Evolutionary conservation across 116 monocot genomes (phyloP).

Genomic region (Iris pallida): DNA sequence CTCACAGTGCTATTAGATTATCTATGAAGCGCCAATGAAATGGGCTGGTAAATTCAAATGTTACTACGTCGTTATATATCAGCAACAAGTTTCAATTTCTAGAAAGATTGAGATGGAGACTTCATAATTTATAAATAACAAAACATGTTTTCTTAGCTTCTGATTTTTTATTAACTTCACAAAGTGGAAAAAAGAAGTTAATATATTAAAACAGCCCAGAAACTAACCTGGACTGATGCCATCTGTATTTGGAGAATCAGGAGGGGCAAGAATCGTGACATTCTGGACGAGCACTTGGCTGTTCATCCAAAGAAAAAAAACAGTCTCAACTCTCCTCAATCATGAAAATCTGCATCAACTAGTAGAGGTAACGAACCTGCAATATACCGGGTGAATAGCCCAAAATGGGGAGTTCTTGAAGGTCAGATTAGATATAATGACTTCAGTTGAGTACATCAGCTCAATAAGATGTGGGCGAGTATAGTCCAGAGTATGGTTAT

Average conservation of each 20-base stretch:
- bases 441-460: conserved; percentile 60
- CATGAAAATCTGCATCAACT: background rate
- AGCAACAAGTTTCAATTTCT: too few species aligned
- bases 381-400: conserved; percentile 90
- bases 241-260: conserved; percentile 22
- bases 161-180: too few species aligned
- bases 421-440: conserved; percentile 73
- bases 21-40: too few species aligned
- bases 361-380: conserved; percentile 39
- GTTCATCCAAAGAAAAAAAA: conserved; percentile 11
- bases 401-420: conserved; percentile 80
- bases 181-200: too few species aligned
- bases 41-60: too few species aligned
- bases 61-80: too few species aligned
- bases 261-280: conserved; percentile 73
- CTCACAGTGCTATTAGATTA: too few species aligned
- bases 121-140: too few species aligned
- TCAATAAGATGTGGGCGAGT: conserved; percentile 78
- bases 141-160: too few species aligned
- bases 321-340: conserved; percentile 12
- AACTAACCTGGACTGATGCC: background rate
- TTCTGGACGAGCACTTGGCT: conserved; percentile 24
- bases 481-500: conserved; percentile 43
- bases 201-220: background rate
- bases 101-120: too few species aligned